Evolutionary conservation across 2,329 filamentous ascomycete genomes (phyloP).

Genomic region (Fusarium vanettenii): DNA sequence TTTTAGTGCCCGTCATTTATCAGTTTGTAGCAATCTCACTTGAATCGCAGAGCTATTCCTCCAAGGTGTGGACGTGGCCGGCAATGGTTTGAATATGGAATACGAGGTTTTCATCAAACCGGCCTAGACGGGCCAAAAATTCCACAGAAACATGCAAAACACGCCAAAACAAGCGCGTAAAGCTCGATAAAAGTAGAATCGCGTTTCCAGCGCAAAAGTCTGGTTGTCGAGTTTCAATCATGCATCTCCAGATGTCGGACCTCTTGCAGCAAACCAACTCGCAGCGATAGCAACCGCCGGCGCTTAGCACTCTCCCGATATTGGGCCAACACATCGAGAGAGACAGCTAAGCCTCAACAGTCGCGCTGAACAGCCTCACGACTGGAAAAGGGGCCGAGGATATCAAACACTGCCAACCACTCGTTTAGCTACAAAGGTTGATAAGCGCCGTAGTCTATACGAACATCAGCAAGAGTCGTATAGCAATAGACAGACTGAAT

Average conservation of each 20-base stretch:
- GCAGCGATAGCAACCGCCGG: not conserved
- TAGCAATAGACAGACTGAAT: not conserved
- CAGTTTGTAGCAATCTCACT: not conserved
- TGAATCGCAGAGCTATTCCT: not conserved
- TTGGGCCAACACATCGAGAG: not conserved
- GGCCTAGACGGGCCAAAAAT: not conserved
- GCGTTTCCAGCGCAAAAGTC: not conserved
- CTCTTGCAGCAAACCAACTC: not conserved
- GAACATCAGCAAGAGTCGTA: not conserved
- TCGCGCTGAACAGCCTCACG: not conserved
- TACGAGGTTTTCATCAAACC: not conserved
- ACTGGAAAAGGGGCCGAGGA: not conserved
- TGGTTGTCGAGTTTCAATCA: not conserved
- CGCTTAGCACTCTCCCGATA: not conserved
- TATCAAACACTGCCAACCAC: not conserved
- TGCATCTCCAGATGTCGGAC: not conserved
- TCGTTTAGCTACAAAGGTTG: not conserved
- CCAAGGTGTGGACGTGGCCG: not conserved
- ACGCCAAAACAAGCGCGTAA: not conserved
- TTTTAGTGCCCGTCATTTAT: not conserved
- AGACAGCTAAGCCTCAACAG: not conserved
- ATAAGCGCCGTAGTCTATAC: not conserved
- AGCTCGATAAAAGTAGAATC: not conserved
- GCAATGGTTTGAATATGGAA: not conserved
- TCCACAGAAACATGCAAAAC: not conserved